phyloP scores from a whole-genome alignment of 805 yeast species.

The Scheffersomyces spartinae region DNA sequence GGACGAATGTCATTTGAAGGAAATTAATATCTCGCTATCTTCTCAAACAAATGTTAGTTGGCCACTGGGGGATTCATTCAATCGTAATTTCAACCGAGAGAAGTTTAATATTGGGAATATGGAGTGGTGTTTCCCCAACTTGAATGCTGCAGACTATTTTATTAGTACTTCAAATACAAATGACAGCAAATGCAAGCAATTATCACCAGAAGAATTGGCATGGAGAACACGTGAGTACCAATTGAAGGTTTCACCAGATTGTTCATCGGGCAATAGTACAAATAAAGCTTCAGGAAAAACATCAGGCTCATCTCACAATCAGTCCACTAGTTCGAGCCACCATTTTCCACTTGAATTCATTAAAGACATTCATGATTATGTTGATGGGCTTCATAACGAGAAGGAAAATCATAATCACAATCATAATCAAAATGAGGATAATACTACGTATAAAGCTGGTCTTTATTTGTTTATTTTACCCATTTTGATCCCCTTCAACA shows the following conservation, averaged over 20 bases:
- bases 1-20: slow-evolving; percentile 16
- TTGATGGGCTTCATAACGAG: too few species aligned
- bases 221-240: slow-evolving; percentile 21
- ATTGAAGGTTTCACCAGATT: too few species aligned
- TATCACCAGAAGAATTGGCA: slow-evolving; percentile 23
- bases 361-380: too few species aligned
- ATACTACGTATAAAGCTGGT: slow-evolving; percentile 40
- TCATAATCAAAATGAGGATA: too few species aligned
- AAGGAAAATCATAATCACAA: too few species aligned
- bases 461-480: slow-evolving; percentile 61
- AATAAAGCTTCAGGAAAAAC: too few species aligned
- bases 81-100: slow-evolving; percentile 19
- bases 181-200: slow-evolving; percentile 15
- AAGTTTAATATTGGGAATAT: slow-evolving; percentile 22
- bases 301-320: too few species aligned
- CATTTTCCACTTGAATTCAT: too few species aligned
- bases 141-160: slow-evolving; percentile 26
- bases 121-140: slow-evolving; percentile 27
- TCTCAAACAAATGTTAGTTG: slow-evolving; percentile 22
- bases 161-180: slow-evolving; percentile 24
- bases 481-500: slow-evolving; percentile 43
- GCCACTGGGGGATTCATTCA: slow-evolving; percentile 30
- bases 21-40: slow-evolving; percentile 18
- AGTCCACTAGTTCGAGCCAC: too few species aligned
- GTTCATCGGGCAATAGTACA: too few species aligned